These are phyloP conservation scores for Trematosphaeria pertusa DNA, from an alignment of 2,329 filamentous ascomycete species.

Conservation along the genomic window DNA sequence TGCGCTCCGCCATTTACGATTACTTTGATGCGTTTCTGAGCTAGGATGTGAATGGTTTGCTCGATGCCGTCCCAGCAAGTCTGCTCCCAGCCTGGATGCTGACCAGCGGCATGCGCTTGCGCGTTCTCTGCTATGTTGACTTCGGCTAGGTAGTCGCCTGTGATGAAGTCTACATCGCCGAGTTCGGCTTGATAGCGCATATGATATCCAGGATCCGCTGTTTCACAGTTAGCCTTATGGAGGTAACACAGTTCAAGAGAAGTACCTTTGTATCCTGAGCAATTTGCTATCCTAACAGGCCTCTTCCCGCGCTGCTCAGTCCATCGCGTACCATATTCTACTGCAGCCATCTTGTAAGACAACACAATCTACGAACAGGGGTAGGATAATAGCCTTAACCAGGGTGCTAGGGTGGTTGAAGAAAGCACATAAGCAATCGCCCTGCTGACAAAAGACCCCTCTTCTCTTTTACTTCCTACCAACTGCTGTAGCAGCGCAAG, in stretches of 20 bases:
- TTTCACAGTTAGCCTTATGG: conserved; percentile 1
- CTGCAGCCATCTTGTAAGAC: too few species aligned
- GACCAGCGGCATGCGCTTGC: conserved; percentile 47
- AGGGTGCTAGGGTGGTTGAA: too few species aligned
- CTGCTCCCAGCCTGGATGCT: conserved; percentile 54
- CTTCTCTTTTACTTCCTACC: too few species aligned
- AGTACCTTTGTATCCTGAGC: conserved; percentile 45
- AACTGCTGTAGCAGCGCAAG: too few species aligned
- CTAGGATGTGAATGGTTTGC: conserved; percentile 54
- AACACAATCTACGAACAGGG: too few species aligned
- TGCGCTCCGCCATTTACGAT: conserved; percentile 64
- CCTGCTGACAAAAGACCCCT: too few species aligned
- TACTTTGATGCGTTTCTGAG: conserved; percentile 60
- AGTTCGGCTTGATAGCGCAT: conserved; percentile 44
- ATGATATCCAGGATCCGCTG: conserved; percentile 48
- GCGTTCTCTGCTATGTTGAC: conserved; percentile 57
- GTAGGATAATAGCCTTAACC: too few species aligned
- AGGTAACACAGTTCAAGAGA: too few species aligned
- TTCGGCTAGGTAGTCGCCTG: conserved; percentile 53
- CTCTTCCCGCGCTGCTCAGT: conserved; percentile 34
- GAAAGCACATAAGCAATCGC: too few species aligned
- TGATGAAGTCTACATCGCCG: conserved; percentile 50
- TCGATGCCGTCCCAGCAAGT: conserved; percentile 59
- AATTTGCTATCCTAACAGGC: conserved; percentile 48
- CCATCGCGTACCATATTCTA: conserved; percentile 33